phyloP scores from a whole-genome alignment of 257 asterid genomes.

The Gentiana straminea region DNA sequence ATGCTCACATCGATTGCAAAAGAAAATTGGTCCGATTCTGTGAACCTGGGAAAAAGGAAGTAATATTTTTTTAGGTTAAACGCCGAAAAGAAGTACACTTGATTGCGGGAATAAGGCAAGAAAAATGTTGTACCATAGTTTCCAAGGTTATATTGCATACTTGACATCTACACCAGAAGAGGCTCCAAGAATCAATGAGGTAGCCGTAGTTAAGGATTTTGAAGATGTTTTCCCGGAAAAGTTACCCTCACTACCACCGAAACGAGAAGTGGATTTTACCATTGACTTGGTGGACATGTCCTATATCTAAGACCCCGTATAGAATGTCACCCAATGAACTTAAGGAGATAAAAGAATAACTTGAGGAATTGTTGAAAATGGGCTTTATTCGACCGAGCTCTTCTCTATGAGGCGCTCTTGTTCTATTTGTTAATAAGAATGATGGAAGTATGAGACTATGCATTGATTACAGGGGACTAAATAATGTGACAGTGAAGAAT shows the following conservation, averaged over 20 bases:
- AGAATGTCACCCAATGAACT: neutral
- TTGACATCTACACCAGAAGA: neutral
- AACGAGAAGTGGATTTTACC: neutral
- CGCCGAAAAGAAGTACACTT: neutral
- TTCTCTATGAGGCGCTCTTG: too few species aligned
- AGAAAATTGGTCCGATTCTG: neutral
- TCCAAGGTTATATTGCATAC: neutral
- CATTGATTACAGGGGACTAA: neutral
- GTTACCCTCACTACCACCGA: neutral
- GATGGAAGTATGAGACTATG: neutral
- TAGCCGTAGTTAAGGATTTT: neutral
- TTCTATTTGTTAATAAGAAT: too few species aligned
- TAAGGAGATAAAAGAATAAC: too few species aligned
- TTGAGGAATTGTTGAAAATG: too few species aligned
- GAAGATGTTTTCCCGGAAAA: neutral
- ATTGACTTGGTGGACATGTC: neutral
- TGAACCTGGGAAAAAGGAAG: neutral
- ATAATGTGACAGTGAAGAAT: neutral
- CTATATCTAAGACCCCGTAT: neutral
- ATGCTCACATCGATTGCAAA: neutral
- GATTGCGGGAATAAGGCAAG: neutral
- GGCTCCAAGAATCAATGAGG: neutral
- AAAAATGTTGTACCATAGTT: neutral
- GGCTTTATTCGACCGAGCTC: too few species aligned
- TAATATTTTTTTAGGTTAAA: neutral